Conservation (phyloP, 768 basidiomycete species). For the Pleurotus cornucopiae region DNA sequence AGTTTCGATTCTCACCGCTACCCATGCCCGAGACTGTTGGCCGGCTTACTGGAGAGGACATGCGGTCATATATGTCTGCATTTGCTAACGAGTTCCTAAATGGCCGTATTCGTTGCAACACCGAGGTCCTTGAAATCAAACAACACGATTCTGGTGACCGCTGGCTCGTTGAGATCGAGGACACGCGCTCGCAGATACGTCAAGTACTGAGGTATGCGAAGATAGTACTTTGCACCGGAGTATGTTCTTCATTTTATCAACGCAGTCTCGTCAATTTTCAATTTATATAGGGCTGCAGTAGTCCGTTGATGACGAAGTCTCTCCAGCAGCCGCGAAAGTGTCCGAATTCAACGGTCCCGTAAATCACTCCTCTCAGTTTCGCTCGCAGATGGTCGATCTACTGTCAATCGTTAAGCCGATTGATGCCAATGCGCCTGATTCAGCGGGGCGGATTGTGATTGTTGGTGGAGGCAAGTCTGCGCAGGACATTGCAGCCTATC, state of each 20-base stretch:
- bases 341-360: conserved; percentile 41
- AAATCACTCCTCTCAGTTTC: conserved; percentile 50
- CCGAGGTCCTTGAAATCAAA: conserved; percentile 43
- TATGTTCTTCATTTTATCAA: conserved; percentile 12
- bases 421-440: conserved; percentile 9
- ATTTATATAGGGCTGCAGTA: conserved; percentile 48
- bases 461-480: conserved; percentile 68
- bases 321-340: conserved; percentile 29
- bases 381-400: conserved; percentile 34
- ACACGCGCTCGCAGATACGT: conserved; percentile 16
- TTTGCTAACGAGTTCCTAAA: conserved; percentile 47
- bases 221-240: conserved; percentile 58
- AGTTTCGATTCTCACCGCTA: conserved; percentile 54
- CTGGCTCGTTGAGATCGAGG: conserved; percentile 43
- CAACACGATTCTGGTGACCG: conserved; percentile 23
- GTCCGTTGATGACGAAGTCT: conserved; percentile 35
- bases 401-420: conserved; percentile 23
- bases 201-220: conserved; percentile 38
- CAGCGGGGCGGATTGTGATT: conserved; percentile 34
- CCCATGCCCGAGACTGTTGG: conserved; percentile 47
- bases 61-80: conserved; percentile 51
- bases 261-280: not conserved
- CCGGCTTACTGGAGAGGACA: conserved; percentile 48
- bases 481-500: conserved; percentile 49
- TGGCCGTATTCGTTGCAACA: conserved; percentile 38